Evolutionary conservation across 1,284 basidiomycete genomes (phyloP), one percentile per base, ranked within the genome.

Genomic region (Irpex sp.): DNA sequence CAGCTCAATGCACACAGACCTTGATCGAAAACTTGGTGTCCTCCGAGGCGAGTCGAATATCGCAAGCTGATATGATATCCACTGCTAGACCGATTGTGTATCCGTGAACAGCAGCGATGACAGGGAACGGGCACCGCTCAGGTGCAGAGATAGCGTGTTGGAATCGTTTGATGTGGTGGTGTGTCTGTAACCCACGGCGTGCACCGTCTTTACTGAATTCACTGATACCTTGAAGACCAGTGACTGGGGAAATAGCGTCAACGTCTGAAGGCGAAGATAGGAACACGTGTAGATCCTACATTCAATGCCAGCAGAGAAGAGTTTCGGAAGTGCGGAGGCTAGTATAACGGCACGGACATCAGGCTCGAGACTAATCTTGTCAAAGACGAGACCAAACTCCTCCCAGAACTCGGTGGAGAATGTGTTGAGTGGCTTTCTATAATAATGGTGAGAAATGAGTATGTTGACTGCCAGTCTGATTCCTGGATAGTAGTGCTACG

Each of bases 101-200:
- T 0, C 94, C 94, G 71, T 96, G 90, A 0, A 92, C 79, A 0
- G 96, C 94, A 0, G 81, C 89, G 62, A 98, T 93, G 63, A 98
- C 92, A 0, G 96, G 96, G 71, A 91, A 88, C 0, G 85, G 83
- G 68, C 88, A 89, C n/a, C 84, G 77, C 68, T 93, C 87, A 0
- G 93, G 83, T 0, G 87, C 79, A 0, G 83, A 79, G 59, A 96
- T 92, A 38, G 86, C 85, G n/a, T 77, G 72, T 77, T 96, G 94
- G 76, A 94, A 92, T 26, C 82, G 82, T n/a, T 81, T 71, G 58
- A 92, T 74, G 66, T 81, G 77, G 9, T 81, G 72, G 9, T 82
- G 80, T 13, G 85, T 74, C 4, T 76, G 72, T 5, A 88, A 70
- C 0, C 87, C 85, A 5, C 77, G 76, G 3, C 91, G 79, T 0